Evolutionary conservation across 2,329 filamentous ascomycete genomes (phyloP).

Genomic region (Exophiala bonariae): DNA sequence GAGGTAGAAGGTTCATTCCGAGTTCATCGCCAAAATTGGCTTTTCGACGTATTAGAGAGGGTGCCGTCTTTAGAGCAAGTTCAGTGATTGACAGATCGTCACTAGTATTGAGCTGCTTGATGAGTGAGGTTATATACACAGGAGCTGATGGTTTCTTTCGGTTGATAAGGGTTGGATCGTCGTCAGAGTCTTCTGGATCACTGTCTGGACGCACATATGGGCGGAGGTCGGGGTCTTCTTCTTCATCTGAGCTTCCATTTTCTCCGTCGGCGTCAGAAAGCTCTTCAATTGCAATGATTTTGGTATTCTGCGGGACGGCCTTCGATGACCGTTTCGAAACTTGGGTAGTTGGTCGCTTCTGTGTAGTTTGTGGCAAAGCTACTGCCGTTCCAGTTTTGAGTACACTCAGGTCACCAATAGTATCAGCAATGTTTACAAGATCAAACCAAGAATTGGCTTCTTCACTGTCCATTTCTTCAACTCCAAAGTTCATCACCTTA

Average conservation of each 20-base stretch:
- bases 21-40: conserved; percentile 86
- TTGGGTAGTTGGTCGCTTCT: conserved; percentile 14
- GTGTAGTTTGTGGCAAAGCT: conserved; percentile 17
- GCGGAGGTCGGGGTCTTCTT: conserved; percentile 67
- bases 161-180: conserved; percentile 83
- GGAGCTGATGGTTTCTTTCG: conserved; percentile 80
- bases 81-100: conserved; percentile 84
- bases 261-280: conserved; percentile 57
- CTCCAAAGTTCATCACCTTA: conserved; percentile 76
- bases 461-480: conserved; percentile 71
- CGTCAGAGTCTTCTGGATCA: conserved; percentile 87
- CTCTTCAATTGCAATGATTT: conserved; percentile 61
- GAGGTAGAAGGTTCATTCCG: conserved; percentile 75
- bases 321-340: conserved; percentile 13
- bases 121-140: conserved; percentile 53
- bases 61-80: conserved; percentile 74
- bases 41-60: conserved; percentile 82
- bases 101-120: conserved; percentile 60
- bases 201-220: conserved; percentile 84
- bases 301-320: conserved; percentile 32
- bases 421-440: conserved; percentile 64
- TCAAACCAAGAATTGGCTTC: conserved; percentile 76
- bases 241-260: conserved; percentile 39
- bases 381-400: conserved; percentile 18
- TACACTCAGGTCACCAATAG: conserved; percentile 50